Evolutionary conservation across 2,329 filamentous ascomycete species (phyloP).

Genomic region (Colletotrichum sp.): DNA sequence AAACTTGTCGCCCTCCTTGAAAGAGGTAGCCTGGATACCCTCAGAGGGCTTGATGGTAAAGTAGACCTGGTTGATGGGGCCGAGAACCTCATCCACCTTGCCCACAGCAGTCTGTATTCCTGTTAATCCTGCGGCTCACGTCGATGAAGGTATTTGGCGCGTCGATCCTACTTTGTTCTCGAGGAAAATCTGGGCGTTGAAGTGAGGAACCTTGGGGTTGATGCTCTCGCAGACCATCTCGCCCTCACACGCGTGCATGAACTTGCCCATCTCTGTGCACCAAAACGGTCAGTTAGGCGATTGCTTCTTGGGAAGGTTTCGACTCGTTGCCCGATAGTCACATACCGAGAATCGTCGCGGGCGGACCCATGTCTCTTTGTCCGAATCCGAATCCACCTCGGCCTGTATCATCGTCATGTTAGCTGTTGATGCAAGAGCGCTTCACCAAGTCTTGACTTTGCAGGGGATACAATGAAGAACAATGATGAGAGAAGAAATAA

Average conservation of each 20-base stretch:
- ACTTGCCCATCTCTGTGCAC: conserved; percentile 81
- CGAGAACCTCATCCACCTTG: conserved; percentile 97
- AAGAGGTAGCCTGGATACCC: conserved; percentile 91
- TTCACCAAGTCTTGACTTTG: not conserved
- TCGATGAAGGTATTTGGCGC: not conserved
- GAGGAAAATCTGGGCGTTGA: conserved; percentile 98
- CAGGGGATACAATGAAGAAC: not conserved
- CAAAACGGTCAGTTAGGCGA: conserved; percentile 7
- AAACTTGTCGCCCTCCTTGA: conserved; percentile 97
- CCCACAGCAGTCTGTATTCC: conserved; percentile 74
- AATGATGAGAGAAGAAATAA: not conserved
- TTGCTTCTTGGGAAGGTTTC: not conserved
- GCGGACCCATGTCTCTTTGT: conserved; percentile 22
- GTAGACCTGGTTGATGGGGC: conserved; percentile 96
- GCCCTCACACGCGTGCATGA: conserved; percentile 93
- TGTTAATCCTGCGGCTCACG: not conserved
- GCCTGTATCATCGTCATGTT: conserved; percentile 4
- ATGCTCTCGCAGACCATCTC: conserved; percentile 97
- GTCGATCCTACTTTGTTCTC: conserved; percentile 81
- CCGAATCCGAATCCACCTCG: conserved; percentile 22
- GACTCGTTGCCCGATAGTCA: not conserved
- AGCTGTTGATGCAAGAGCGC: not conserved
- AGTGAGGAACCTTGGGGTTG: conserved; percentile 96
- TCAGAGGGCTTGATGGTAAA: conserved; percentile 98
- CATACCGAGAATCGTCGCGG: conserved; percentile 21